Evolutionary conservation across 2,329 filamentous ascomycete species (phyloP), one percentile per base, ranked within the genome.

Genomic region (Scopulariopsis brevicaulis): DNA sequence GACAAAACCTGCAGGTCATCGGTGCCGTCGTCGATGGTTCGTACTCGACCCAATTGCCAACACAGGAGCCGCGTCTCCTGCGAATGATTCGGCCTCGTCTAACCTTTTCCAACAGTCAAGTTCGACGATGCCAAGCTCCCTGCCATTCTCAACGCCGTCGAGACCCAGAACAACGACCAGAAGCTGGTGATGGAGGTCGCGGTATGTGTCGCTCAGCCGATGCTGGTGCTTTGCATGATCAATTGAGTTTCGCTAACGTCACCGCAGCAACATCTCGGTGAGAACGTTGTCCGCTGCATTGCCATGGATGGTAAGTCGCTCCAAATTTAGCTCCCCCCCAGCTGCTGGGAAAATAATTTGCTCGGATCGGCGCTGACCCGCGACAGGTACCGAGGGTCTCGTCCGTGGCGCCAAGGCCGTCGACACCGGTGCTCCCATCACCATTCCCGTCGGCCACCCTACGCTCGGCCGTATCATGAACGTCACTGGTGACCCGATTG

Each of bases 401-500:
- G 89, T 93, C 74, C 93, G 94, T 85, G 94, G 94, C 74, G 79
- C 85, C 72, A 83, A 84, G 76, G 90, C 86, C 68, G 77, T 76
- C 69, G 94, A 99, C 78, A 96, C 93, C 73, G 94, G 94, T 74
- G 80, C 85, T 67, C 94, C 94, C 73, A 99, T 99, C 82, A 91
- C 84, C 78, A 92, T 99, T 70, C 93, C 93, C 73, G 93, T 97
- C 77, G 94, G 94, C 70, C 84, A 85, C 73, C 89, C 81, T 74
- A 96, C 91, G 67, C 89, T 99, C 68, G 94, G 94, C 72, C 94
- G 94, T 82, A 99, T 99, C 84, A 92, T 99, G 82, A 99, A 99
- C 86, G 94, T 99, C 80, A 99, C 94, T 82, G 94, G 94, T 85
- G 93, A 99, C 79, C 94, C 94, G 73, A 97, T 99, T 79, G 94